A percentile compares a stretch with the other conserved stretches of the same genome.
Evolutionary conservation across 208 protist species (phyloP).

Genomic region (Acanthamoeba castellanii): DNA sequence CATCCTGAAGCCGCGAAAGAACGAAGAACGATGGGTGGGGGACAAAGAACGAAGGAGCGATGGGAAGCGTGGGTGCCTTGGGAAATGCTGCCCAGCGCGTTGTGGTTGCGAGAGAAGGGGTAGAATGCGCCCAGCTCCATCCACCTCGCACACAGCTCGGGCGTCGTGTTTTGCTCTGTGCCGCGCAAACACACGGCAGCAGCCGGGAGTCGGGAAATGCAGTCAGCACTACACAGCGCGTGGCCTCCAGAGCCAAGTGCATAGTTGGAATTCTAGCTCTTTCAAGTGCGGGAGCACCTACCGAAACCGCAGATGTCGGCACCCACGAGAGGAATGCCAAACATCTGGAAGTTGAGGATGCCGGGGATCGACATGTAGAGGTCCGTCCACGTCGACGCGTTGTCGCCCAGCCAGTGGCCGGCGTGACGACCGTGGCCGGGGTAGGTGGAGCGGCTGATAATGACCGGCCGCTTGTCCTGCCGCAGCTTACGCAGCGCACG

Average conservation of each 20-base stretch:
- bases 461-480: constrained; percentile 72
- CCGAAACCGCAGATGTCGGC: constrained; percentile 94
- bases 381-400: constrained; percentile 82
- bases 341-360: constrained; percentile 91
- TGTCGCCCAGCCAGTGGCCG: constrained; percentile 94
- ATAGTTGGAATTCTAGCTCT: constrained; percentile 73
- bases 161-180: constrained; percentile 85
- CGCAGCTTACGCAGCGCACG: constrained; percentile 1
- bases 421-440: constrained; percentile 75
- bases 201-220: neutral
- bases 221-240: neutral
- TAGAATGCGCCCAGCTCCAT: constrained; percentile 92
- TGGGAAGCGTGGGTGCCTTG: neutral
- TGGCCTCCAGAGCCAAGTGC: neutral
- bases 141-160: constrained; percentile 93
- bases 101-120: constrained; percentile 93
- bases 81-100: constrained; percentile 76
- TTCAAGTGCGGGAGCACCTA: neutral
- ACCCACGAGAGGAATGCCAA: constrained; percentile 92
- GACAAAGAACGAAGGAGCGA: neutral
- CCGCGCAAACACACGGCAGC: too few species aligned
- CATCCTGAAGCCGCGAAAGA: neutral
- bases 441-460: constrained; percentile 84
- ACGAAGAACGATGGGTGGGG: neutral
- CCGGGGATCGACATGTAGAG: constrained; percentile 89